phyloP scores from a whole-genome alignment of 106 monocot genomes.

The Dendrobium huoshanense region DNA sequence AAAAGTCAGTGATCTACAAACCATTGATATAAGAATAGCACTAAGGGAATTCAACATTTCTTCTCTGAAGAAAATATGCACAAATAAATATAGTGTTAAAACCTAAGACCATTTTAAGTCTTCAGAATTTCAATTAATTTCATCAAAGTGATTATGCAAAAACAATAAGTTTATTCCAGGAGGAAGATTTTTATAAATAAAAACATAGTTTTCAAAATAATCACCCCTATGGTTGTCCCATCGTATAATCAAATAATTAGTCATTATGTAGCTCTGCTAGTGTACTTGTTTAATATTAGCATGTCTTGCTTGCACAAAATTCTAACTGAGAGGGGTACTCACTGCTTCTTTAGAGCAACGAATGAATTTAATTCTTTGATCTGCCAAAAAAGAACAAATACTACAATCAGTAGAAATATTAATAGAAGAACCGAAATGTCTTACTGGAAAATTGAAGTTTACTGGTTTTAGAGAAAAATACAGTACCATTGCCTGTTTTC shows the following conservation, averaged over 20 bases:
- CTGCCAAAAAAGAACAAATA: slow-evolving; percentile 34
- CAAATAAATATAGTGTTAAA: background rate
- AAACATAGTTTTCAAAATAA: background rate
- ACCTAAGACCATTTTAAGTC: background rate
- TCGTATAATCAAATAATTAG: background rate
- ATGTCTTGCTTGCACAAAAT: background rate
- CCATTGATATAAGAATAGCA: background rate
- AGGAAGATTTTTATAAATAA: background rate
- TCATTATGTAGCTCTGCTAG: background rate
- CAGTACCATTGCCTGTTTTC: slow-evolving; percentile 69
- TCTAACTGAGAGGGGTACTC: slow-evolving; percentile 17
- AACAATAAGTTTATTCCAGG: background rate
- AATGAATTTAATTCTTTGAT: slow-evolving; percentile 81
- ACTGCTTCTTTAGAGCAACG: slow-evolving; percentile 83
- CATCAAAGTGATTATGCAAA: background rate
- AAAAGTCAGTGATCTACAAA: background rate
- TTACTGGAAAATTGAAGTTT: background rate
- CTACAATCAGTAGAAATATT: background rate
- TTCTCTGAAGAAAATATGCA: background rate
- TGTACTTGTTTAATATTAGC: background rate
- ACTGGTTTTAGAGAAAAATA: background rate
- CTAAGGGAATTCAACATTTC: background rate
- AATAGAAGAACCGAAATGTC: background rate
- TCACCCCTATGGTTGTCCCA: background rate
- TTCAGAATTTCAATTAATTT: background rate